These are phyloP conservation scores for Hypoxylon fuscum DNA, from an alignment of 495 filamentous ascomycete species.

Conservation along the genomic window DNA sequence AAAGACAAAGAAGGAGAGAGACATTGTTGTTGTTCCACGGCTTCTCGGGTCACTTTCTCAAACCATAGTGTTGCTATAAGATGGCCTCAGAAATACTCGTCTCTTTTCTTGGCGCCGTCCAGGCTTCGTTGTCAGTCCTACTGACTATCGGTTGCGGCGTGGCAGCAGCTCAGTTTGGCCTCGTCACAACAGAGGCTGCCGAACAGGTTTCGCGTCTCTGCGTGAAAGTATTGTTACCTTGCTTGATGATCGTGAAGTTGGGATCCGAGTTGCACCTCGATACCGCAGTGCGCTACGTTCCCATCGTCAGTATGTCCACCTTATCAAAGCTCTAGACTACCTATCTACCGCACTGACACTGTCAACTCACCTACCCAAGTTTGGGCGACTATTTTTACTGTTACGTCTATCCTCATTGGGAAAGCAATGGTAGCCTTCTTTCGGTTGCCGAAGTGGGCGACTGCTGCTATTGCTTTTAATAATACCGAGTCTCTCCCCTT, in stretches of 20 bases:
- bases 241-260: conserved; percentile 73
- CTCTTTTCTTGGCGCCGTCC: conserved; percentile 74
- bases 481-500: conserved; percentile 79
- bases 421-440: conserved; percentile 55
- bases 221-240: conserved; percentile 75
- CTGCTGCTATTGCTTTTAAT: conserved; percentile 75
- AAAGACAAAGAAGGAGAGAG: no score
- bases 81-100: conserved; percentile 40
- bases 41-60: background rate
- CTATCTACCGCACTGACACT: conserved; percentile 1
- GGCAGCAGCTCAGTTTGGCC: conserved; percentile 62
- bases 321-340: background rate
- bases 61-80: background rate
- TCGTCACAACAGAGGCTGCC: conserved; percentile 64
- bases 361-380: conserved; percentile 42
- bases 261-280: conserved; percentile 69
- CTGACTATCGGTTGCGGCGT: conserved; percentile 74
- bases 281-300: conserved; percentile 64
- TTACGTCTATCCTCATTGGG: conserved; percentile 64
- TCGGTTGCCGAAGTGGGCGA: conserved; percentile 69
- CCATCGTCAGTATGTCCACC: conserved; percentile 44
- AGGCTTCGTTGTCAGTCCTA: conserved; percentile 75
- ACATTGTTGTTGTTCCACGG: background rate
- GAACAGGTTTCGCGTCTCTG: conserved; percentile 72
- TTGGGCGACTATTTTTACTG: conserved; percentile 67